Evolutionary conservation across 768 basidiomycete species (phyloP), one percentile per base, ranked within the genome.

Genomic region (Strobilomyces dryophilus): DNA sequence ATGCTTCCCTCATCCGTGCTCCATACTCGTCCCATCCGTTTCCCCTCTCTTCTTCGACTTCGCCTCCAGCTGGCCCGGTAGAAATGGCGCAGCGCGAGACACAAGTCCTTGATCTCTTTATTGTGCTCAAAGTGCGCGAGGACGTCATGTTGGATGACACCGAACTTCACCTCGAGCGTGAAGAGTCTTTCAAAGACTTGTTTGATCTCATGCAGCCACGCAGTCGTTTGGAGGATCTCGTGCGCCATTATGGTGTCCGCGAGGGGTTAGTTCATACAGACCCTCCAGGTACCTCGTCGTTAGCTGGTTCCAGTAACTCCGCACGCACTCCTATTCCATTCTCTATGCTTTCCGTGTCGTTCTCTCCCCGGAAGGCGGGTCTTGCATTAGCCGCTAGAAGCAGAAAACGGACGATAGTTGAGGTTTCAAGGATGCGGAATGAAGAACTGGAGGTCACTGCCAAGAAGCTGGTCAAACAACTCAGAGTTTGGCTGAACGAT

Each of bases 21-120:
- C 87, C 87, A 0, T 91, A 92, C 69, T 74, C 85, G 5, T 85
- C 85, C 42, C 88, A 93, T 58, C 89, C 90, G 0, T 92, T 91
- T 70, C 89, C 88, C 0, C 68, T 76, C 49, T 68, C 69, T 29
- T 64, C 72, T 18, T 60, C 57, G 54, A 68, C 64, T 11, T 36
- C 60, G 32, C 59, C 65, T 41, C 27, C 55, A 11, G 37, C 55
- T 24, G 58, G 56, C n/a, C 58, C 72, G 0, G 61, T 81, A 6
- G 71, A 74, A 20, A 74, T 78, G 29, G 45, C 78, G 32, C 89
- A 91, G 61, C 82, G 89, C 55, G 90, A 92, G 65, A 89, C 89
- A 0, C 68, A 72, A 51, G 77, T 86, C 17, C 79, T 93, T 20
- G 91, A 93, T 72, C 76, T 78, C 53, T 92, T 88, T 75, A 86